phyloP scores from a whole-genome alignment of 1,284 basidiomycete species.

The Tylopilus sp. region DNA sequence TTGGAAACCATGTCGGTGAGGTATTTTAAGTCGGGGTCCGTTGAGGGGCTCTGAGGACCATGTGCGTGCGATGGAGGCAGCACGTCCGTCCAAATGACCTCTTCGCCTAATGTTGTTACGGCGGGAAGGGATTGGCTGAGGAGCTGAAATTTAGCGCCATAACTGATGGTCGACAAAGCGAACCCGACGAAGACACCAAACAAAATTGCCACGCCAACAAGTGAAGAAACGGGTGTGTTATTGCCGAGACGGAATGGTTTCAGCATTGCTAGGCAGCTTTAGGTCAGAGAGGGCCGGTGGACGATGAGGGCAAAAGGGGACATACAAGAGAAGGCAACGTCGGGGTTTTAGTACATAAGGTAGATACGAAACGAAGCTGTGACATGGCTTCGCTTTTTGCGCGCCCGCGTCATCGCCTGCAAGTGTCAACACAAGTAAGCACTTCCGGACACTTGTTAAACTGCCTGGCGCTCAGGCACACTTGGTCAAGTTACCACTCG shows the following conservation, averaged over 20 bases:
- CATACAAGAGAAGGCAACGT: slow-evolving; percentile 1
- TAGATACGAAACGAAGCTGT: slow-evolving; percentile 1
- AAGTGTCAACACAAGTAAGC: background rate
- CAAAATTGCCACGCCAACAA: slow-evolving; percentile 32
- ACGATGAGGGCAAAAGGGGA: background rate
- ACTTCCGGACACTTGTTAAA: too few relatives aligned
- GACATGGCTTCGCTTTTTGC: slow-evolving; percentile 4
- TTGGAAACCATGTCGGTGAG: slow-evolving; percentile 35
- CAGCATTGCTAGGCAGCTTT: slow-evolving; percentile 15
- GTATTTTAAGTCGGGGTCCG: slow-evolving; percentile 17
- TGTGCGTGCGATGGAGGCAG: slow-evolving; percentile 2
- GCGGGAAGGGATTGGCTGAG: slow-evolving; percentile 28
- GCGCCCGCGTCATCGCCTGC: background rate
- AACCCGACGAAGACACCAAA: slow-evolving; percentile 40
- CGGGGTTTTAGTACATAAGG: background rate
- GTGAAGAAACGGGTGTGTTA: slow-evolving; percentile 5
- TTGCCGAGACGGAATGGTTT: slow-evolving; percentile 4
- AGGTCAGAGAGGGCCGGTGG: background rate
- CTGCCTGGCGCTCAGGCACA: too few relatives aligned
- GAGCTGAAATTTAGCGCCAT: slow-evolving; percentile 29
- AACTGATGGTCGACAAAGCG: slow-evolving; percentile 30
- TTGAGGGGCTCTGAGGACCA: slow-evolving; percentile 1
- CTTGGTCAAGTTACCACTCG: too few relatives aligned
- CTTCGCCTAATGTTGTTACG: slow-evolving; percentile 20
- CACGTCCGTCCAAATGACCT: slow-evolving; percentile 31